Evolutionary conservation across 2,329 filamentous ascomycete genomes (phyloP), one percentile per base, ranked within the genome.

Genomic region (Talaromyces sp.): DNA sequence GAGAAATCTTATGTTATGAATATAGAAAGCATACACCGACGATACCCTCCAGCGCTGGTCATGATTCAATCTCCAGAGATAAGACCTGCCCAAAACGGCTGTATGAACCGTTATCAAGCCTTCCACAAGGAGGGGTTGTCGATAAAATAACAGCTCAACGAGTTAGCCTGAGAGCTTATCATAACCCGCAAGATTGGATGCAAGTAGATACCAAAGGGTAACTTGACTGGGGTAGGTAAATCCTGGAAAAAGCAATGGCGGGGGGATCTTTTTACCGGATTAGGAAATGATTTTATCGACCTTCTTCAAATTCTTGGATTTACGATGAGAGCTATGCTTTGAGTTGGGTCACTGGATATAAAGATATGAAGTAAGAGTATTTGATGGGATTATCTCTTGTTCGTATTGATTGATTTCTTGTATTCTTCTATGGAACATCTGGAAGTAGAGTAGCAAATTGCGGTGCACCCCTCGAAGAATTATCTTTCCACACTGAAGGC

Each of bases 181-280:
- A 47, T 52, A 33, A 11, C 6, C 37, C n/a, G 19, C 41, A 11
- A 45, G 16, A 35, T 8, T 8, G 6, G 10, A 22, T 8, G n/a
- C 7, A 31, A 19, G 27, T 54, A 35, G n/a, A 31, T 56, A 35
- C n/a, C 19, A 1, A 11, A 33, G 50, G 50, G 50, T 54, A 54
- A 22, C 16, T 54, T 54, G 41, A 47, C 16, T 60, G 22, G 27
- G 13, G n/a, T 62, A 41, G 60, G 45, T 43, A 54, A 33, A 35
- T 13, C 9, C 19, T 13, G n/a, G 31, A 10, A 56, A 35, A 11
- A 22, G 50, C 59, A 49, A 27, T 31, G 58, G 57, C 14, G 8
- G 33, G 47, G 24, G 76, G 76, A 78, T 73, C 68, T 75, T 70
- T 77, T 79, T 69, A 69, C 76, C 74, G 11, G 50, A 72, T 77